Evolutionary conservation across 768 basidiomycete species (phyloP).

Genomic region (Saitozyma sp.): DNA sequence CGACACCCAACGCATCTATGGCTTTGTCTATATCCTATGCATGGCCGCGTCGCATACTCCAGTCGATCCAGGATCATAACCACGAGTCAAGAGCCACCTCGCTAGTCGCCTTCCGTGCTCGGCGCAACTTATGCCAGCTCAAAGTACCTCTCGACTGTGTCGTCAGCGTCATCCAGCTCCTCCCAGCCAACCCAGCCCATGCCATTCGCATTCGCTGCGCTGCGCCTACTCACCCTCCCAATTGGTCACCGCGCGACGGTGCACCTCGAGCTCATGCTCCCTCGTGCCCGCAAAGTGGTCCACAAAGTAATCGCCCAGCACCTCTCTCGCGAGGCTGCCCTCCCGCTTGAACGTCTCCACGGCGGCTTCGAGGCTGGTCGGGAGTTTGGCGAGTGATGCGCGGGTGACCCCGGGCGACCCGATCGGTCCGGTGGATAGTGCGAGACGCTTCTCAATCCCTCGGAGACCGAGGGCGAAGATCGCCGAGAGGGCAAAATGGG

Average conservation of each 20-base stretch:
- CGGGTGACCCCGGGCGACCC: conserved; percentile 43
- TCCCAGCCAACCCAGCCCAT: conserved; percentile 46
- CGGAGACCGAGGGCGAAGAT: conserved; percentile 83
- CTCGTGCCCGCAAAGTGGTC: conserved; percentile 96
- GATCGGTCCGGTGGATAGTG: conserved; percentile 71
- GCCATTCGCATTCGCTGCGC: background rate
- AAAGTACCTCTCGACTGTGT: conserved; percentile 34
- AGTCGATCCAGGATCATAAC: conserved; percentile 19
- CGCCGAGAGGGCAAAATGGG: conserved; percentile 82
- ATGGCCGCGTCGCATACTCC: too few species aligned
- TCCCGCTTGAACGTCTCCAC: conserved; percentile 75
- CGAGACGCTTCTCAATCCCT: conserved; percentile 76
- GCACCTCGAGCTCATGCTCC: conserved; percentile 80
- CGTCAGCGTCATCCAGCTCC: background rate
- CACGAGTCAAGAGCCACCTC: conserved; percentile 56
- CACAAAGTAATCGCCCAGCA: conserved; percentile 85
- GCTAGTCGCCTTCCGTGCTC: conserved; percentile 57
- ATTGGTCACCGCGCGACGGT: conserved; percentile 85
- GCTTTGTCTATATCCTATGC: too few species aligned
- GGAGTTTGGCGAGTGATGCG: conserved; percentile 69
- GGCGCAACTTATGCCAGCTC: conserved; percentile 17
- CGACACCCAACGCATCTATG: too few species aligned
- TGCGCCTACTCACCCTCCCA: conserved; percentile 75
- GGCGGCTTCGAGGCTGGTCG: conserved; percentile 75
- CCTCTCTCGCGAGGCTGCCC: conserved; percentile 78